Base-by-base conservation (phyloP, 176 grass and related monocot species). In the Lolium perenne region DNA sequence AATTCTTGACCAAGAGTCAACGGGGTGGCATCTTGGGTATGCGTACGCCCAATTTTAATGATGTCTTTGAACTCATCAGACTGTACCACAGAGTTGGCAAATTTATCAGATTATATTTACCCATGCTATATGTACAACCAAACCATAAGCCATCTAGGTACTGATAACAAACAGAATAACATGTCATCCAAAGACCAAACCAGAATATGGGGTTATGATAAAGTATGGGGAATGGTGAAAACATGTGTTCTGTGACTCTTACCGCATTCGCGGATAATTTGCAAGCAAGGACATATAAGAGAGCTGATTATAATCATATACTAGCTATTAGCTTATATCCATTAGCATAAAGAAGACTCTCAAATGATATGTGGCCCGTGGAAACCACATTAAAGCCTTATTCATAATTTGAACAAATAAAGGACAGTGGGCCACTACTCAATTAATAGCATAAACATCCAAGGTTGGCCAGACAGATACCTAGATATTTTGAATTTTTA, bases 1-100 rank as follows among this genome's bases (percentile, higher is more conserved):
- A 99, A 99, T 84, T 99, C 97, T 88, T 99, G 94, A 32, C 97
- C 94, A 90, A 99, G 94, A 64, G 97, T 99, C 71, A 97, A 87
- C 15, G 94, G 97, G 90, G 97, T 99, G 60, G 94, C 97, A 89
- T 99, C 97, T 90, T 99, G 97, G 38, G 94, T 96, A 93, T 96
- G 97, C 40, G 97, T 99, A 57, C 94, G 92, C 8, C 97, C 97
- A 54, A 96, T 97, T 83, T 99, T 99, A 76, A 99, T 91, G 68
- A 99, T 99, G 74, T 93, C 92, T 83, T 94, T 94, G 88, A 97
- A 99, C 83, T 99, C 97, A 77, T 91, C 68, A 85, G 92, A 90
- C 97, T 99, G 85, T 25, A 90, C 61, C 65, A 55, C 6, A 3
- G 82, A 67, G 29, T 82, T 75, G 77, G 12, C 17, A 85, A 50